Evolutionary conservation across 2,329 filamentous ascomycete genomes (phyloP).

Genomic region (Geosmithia morbida): DNA sequence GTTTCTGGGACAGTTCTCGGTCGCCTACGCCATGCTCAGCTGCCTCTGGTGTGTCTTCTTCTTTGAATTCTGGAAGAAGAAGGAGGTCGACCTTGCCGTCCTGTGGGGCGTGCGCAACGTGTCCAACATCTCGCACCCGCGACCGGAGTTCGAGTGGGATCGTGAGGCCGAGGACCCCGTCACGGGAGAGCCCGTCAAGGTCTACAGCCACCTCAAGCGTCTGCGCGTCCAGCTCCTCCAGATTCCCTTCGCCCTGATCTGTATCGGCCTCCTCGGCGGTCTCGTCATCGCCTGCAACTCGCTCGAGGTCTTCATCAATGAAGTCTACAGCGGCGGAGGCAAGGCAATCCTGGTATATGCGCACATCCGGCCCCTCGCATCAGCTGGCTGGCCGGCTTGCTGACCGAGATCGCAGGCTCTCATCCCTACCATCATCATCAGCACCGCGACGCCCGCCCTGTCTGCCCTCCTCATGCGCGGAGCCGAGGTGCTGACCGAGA

Average conservation of each 20-base stretch:
- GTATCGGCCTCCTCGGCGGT: constrained; percentile 57
- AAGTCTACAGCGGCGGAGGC: constrained; percentile 81
- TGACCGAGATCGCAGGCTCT: constrained; percentile 45
- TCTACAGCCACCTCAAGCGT: constrained; percentile 65
- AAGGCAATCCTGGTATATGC: constrained; percentile 68
- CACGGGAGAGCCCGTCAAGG: constrained; percentile 62
- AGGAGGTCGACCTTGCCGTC: constrained; percentile 73
- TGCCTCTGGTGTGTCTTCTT: constrained; percentile 82
- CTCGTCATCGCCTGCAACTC: constrained; percentile 80
- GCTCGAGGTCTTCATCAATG: constrained; percentile 89
- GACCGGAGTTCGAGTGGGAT: constrained; percentile 68
- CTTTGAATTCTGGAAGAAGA: constrained; percentile 92
- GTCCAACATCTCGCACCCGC: constrained; percentile 63
- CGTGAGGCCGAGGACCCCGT: constrained; percentile 63
- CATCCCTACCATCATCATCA: constrained; percentile 78
- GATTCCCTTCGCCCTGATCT: constrained; percentile 69
- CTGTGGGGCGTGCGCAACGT: constrained; percentile 83
- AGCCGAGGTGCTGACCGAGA: constrained; percentile 62
- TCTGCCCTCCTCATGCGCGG: constrained; percentile 60
- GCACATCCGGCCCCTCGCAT: not conserved
- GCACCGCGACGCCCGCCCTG: constrained; percentile 64
- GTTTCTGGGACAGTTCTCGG: constrained; percentile 73
- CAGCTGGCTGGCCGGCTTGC: not conserved
- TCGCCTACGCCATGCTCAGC: constrained; percentile 63
- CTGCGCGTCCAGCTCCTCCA: constrained; percentile 66